Conservation (phyloP, 2,329 filamentous ascomycete genomes). For the Kalmusia sp. region DNA sequence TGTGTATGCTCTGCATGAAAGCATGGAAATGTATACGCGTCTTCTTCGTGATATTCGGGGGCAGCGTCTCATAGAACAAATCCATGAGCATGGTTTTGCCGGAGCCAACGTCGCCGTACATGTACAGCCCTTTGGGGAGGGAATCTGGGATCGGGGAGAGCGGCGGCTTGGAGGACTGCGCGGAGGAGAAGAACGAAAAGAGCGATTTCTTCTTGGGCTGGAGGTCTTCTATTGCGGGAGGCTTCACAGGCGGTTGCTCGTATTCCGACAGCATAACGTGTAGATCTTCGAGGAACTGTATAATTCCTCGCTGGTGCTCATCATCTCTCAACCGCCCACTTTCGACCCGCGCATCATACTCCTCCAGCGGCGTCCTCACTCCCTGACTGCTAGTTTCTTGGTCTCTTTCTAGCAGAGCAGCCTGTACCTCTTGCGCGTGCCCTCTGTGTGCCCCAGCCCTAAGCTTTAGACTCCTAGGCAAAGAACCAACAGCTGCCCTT, state of each 20-base stretch:
- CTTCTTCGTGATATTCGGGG: slow-evolving; percentile 78
- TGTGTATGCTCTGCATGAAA: slow-evolving; percentile 99
- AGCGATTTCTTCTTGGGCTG: slow-evolving; percentile 62
- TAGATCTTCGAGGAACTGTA: slow-evolving; percentile 86
- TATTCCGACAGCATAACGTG: slow-evolving; percentile 83
- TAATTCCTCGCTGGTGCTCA: slow-evolving; percentile 89
- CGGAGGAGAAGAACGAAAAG: slow-evolving; percentile 65
- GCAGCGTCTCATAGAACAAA: slow-evolving; percentile 92
- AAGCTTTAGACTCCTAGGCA: slow-evolving; percentile 13
- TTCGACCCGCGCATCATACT: slow-evolving; percentile 85
- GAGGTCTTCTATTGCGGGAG: slow-evolving; percentile 77
- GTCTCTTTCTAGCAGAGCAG: slow-evolving; percentile 23
- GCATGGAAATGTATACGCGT: slow-evolving; percentile 98
- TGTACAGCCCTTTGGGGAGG: slow-evolving; percentile 87
- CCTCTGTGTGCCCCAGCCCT: slow-evolving; percentile 26
- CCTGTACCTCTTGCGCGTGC: slow-evolving; percentile 35
- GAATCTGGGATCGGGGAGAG: slow-evolving; percentile 68
- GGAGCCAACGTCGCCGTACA: slow-evolving; percentile 95
- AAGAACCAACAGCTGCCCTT: slow-evolving; percentile 10
- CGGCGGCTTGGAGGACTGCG: slow-evolving; percentile 47
- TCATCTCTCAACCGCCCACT: slow-evolving; percentile 81
- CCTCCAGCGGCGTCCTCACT: slow-evolving; percentile 68
- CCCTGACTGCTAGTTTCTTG: not conserved
- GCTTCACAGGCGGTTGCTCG: slow-evolving; percentile 73
- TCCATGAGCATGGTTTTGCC: slow-evolving; percentile 99